Evolutionary conservation across 345 rosid species (phyloP).

Genomic region (Aethionema arabicum): DNA sequence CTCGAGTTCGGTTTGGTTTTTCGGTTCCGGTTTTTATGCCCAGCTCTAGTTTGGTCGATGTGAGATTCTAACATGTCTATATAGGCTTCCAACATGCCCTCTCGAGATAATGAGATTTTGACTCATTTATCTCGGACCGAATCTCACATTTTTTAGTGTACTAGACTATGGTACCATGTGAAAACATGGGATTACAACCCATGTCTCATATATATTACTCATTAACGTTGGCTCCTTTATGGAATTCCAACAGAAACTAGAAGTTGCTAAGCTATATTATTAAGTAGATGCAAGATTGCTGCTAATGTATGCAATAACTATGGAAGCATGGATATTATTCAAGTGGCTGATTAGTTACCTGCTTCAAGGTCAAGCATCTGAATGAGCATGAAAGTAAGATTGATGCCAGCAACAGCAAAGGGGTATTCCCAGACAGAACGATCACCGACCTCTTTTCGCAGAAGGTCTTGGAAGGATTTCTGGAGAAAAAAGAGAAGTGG

Average conservation of each 20-base stretch:
- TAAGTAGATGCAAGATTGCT: not conserved
- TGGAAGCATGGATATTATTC: not conserved
- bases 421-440: slow-evolving; percentile 99
- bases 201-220: no score
- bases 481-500: slow-evolving; percentile 34
- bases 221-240: no score
- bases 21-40: no score
- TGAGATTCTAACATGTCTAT: no score
- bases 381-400: slow-evolving; percentile 96
- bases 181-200: no score
- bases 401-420: slow-evolving; percentile 99
- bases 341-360: slow-evolving; percentile 45
- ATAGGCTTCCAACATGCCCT: no score
- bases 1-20: no score
- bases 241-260: not conserved
- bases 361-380: slow-evolving; percentile 99
- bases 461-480: slow-evolving; percentile 89
- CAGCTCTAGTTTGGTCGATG: no score
- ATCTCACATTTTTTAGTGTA: no score
- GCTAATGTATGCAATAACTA: slow-evolving; percentile 8
- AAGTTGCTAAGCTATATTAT: slow-evolving; percentile 2
- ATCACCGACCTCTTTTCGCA: slow-evolving; percentile 86
- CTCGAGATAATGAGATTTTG: no score
- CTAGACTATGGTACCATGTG: no score
- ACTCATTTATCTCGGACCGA: no score